Evolutionary conservation across 768 basidiomycete genomes (phyloP), one percentile per base, ranked within the genome.

Genomic region (Brasilioporus rufonigricans): DNA sequence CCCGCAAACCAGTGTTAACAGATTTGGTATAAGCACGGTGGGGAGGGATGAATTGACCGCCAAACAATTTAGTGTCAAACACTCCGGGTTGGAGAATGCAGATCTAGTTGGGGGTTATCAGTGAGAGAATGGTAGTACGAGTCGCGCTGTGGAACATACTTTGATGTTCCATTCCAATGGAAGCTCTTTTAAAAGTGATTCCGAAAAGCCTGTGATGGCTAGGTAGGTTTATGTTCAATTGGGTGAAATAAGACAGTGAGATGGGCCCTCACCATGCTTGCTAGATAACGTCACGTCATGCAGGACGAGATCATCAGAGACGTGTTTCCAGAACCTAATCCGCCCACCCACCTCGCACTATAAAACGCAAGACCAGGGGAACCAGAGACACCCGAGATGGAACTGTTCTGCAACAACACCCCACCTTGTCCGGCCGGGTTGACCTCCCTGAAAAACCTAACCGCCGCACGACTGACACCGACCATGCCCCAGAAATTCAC

Each of bases 361-460:
- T 62, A 58, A 48, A 56, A 58, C 7, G 54, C n/a, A 21, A 59
- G 3, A 8, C 55, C 48, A 26, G 65, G 59, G 3, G 43, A 24
- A 0, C 33, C 32, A 48, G 24, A n/a, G 24, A 59, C 51, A 4
- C 47, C 54, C 8, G 31, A 23, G 1, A 46, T 27, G 18, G 54
- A 66, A 29, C 58, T 54, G 11, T 62, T 61, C 21, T 59, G 65
- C 1, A 58, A 27, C n/a, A 58, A 39, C 10, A 60, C 11, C 0
- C 59, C 61, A 2, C 64, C 61, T 23, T 48, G 46, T 3, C 53
- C 48, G 6, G 63, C 50, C 1, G 29, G 36, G 53, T 75, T 75
- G 5, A 63, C 64, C 50, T 74, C 70, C 18, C 73, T 65, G 59
- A 78, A 73, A 44, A 67, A 65, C 29, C 35, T 48, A 36, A 72